These are phyloP conservation scores for Marasmius sp. DNA, from an alignment of 1,284 basidiomycete species.

Conservation along the genomic window DNA sequence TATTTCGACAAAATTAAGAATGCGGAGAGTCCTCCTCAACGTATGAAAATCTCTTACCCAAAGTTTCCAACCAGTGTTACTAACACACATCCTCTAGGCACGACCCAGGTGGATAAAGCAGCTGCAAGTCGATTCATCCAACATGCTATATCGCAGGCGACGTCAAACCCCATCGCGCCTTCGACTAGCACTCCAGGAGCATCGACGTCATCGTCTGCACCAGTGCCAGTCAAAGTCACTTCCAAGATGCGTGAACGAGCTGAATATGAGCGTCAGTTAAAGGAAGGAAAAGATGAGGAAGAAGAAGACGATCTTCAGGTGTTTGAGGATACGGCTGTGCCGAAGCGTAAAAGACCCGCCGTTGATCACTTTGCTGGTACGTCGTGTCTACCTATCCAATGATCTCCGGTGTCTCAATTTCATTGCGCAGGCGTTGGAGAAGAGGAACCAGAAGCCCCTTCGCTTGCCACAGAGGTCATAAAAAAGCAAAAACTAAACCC, in stretches of 20 bases:
- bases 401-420: not conserved
- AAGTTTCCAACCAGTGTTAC: slow-evolving; percentile 15
- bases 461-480: not conserved
- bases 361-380: slow-evolving; percentile 68
- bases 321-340: slow-evolving; percentile 31
- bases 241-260: slow-evolving; percentile 68
- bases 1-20: slow-evolving; percentile 81
- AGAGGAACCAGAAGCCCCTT: not conserved
- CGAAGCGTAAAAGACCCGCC: slow-evolving; percentile 49
- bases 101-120: slow-evolving; percentile 65
- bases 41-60: slow-evolving; percentile 35
- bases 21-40: slow-evolving; percentile 65
- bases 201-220: slow-evolving; percentile 20
- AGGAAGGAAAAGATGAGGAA: slow-evolving; percentile 44
- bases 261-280: slow-evolving; percentile 57
- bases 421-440: slow-evolving; percentile 2
- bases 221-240: slow-evolving; percentile 57
- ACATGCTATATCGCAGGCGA: slow-evolving; percentile 70
- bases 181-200: slow-evolving; percentile 1
- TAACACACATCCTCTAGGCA: slow-evolving; percentile 22
- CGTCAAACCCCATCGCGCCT: slow-evolving; percentile 15
- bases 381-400: slow-evolving; percentile 13
- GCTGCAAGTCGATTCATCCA: slow-evolving; percentile 82
- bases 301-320: slow-evolving; percentile 30
- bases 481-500: slow-evolving; percentile 6